phyloP scores from a whole-genome alignment of 352 stramenopile genomes.

The Phytophthora quininea region DNA sequence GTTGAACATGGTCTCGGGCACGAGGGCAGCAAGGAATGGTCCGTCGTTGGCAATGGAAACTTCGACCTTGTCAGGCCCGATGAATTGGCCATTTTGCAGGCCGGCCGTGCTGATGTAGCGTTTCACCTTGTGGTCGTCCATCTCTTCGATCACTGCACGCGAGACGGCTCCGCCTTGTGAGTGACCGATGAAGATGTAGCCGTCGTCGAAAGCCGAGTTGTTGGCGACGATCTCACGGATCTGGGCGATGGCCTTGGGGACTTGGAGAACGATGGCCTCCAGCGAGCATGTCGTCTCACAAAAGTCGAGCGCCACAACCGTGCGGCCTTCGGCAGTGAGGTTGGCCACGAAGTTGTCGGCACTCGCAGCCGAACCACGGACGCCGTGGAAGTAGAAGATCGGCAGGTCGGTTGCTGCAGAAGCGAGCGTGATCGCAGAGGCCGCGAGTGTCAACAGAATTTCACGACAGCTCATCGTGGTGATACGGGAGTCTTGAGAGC shows the following conservation, averaged over 20 bases:
- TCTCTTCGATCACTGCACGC: conserved; percentile 49
- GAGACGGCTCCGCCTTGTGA: conserved; percentile 43
- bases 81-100: conserved; percentile 56
- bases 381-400: conserved; percentile 53
- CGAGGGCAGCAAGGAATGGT: not conserved
- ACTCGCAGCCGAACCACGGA: conserved; percentile 12
- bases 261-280: conserved; percentile 32
- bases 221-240: conserved; percentile 33
- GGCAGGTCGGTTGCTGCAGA: conserved; percentile 26
- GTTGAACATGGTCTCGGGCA: conserved; percentile 34
- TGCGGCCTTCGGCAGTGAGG: conserved; percentile 34
- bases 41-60: conserved; percentile 18
- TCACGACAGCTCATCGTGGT: conserved; percentile 9
- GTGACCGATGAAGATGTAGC: conserved; percentile 56
- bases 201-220: conserved; percentile 35
- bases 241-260: conserved; percentile 39
- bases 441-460: no score
- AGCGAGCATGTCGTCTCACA: conserved; percentile 36
- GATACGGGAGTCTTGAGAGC: conserved; percentile 3
- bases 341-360: conserved; percentile 30
- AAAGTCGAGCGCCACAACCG: conserved; percentile 39
- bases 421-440: conserved; percentile 13
- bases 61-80: conserved; percentile 38
- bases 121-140: conserved; percentile 56
- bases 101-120: conserved; percentile 48